Base-by-base conservation (phyloP, 2,329 filamentous ascomycete genomes). In the Didymella arachidicola region DNA sequence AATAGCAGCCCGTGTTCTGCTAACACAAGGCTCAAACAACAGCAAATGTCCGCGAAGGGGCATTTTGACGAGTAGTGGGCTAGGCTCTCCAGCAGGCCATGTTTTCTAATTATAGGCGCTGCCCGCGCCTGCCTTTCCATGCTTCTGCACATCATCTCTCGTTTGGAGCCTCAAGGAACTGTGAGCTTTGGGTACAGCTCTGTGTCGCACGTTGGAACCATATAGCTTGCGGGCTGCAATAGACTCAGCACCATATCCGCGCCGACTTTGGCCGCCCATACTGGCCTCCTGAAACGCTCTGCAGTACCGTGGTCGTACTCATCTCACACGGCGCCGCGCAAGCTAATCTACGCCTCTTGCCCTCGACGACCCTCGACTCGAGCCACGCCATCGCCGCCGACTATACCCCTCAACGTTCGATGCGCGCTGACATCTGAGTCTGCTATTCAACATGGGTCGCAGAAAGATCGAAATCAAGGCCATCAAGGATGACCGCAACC, bases 381-480 rank as follows among this genome's bases (percentile, higher is more conserved):
- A 66, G 60, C 67, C 61, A 67, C 63, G 53, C 43, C 50, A 43
- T 53, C 59, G 42, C 57, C 34, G 53, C 50, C 57, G 32, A 43
- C 44, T 30, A 52, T 49, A 56, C 57, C 49, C 54, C 51, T 49
- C 58, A 22, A 32, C 46, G 48, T 60, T 66, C 70, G 57, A 75
- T 76, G 72, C 67, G 67, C 72, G 36, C 67, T 65, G 65, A 64
- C 69, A 53, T 60, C 64, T 72, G 60, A 66, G 29, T 47, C 30
- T 48, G 42, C 49, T 41, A 49, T 62, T 51, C 65, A 75, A 58
- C 61, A 99, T 99, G 95, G 95, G 95, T 79, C 89, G 95, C 79
- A 89, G 95, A 86, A 99, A 99, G 87, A 99, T 99, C 77, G 95
- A 98, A 83, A 98, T 99, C 84, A 97, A 97, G 82, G 92, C 94